Base-by-base conservation (phyloP, 164 flowering plant species). In the Vitis cinerea region DNA sequence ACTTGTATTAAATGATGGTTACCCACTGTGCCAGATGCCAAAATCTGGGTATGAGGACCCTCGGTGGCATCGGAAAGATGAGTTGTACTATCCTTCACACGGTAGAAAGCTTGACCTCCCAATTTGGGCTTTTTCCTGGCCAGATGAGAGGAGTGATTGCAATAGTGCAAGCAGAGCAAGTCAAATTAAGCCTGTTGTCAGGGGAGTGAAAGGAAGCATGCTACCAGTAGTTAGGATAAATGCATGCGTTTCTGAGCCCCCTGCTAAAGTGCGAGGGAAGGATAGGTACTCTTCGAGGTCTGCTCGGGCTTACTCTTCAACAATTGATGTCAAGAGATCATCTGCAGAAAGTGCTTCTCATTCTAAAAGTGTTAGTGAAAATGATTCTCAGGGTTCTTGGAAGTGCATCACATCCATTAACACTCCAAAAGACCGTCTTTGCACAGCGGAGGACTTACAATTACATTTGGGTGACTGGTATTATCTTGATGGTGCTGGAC, bases 391-490 rank as follows among this genome's bases (percentile, higher is more conserved):
- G 12, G 73, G 76, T 47, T 75, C 75, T 37, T 63, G 66, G 72
- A 87, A 84, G 76, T 58, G 68, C 67, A 65, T 49, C 47, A 72
- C 73, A 55, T 59, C 75, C 56, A 72, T 88, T 63, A 86, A 70
- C 68, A 78, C 76, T 44, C 93, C 92, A 23, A 91, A 82, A 80
- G 93, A 88, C 58, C 90, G 72, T 67, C 77, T 96, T 72, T 87
- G 91, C 79, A 80, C 80, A 2, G 81, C 57, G 19, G 77, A 89
- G 78, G 95, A 96, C 66, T 75, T 96, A 74, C 86, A 87, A 61
- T 81, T 96, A 75, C 87, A 87, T 77, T 74, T 89, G 73, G 99
- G 99, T 79, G 95, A 86, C 31, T 96, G 99, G 99, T 92, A 84
- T 72, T 96, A 86, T 72, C 85, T 88, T 74, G 97, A 96, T 86